Evolutionary conservation across 352 stramenopile genomes (phyloP).

Genomic region (Phytophthora pinifolia): DNA sequence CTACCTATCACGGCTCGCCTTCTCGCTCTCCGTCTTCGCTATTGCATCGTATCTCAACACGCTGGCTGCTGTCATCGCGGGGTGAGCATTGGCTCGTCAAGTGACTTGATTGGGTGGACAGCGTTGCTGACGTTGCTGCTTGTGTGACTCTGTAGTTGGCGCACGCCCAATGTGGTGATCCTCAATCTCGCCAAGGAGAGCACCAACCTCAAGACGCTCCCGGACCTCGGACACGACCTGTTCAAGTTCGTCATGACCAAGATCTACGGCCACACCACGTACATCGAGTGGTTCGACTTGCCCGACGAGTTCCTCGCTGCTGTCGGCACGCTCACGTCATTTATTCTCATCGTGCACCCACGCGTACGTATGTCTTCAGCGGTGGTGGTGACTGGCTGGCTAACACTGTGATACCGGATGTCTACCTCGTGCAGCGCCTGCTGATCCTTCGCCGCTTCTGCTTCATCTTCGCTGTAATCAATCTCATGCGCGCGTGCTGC

Average conservation of each 20-base stretch:
- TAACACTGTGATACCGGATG: conserved; percentile 7
- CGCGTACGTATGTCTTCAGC: conserved; percentile 44
- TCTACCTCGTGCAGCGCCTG: conserved; percentile 45
- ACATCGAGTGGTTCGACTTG: conserved; percentile 87
- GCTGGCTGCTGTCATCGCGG: conserved; percentile 75
- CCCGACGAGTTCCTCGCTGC: conserved; percentile 82
- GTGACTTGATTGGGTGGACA: background rate
- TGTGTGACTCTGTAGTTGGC: conserved; percentile 46
- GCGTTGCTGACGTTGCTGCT: conserved; percentile 1
- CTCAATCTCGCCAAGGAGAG: conserved; percentile 58
- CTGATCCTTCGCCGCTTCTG: conserved; percentile 85
- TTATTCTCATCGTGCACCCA: conserved; percentile 75
- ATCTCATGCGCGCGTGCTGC: conserved; percentile 84
- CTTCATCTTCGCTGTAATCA: conserved; percentile 85
- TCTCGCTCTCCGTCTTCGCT: conserved; percentile 72
- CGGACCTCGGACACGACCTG: conserved; percentile 82
- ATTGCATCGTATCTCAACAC: conserved; percentile 85
- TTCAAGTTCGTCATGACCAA: conserved; percentile 87
- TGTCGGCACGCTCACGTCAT: conserved; percentile 62
- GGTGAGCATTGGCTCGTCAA: conserved; percentile 30
- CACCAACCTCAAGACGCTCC: conserved; percentile 73
- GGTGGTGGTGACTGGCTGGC: background rate
- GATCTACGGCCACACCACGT: conserved; percentile 79
- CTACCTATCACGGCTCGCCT: conserved; percentile 80
- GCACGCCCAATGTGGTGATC: conserved; percentile 84